These are phyloP conservation scores for Solanum peruvianum DNA, from an alignment of 257 asterid genomes.

Conservation along the genomic window DNA sequence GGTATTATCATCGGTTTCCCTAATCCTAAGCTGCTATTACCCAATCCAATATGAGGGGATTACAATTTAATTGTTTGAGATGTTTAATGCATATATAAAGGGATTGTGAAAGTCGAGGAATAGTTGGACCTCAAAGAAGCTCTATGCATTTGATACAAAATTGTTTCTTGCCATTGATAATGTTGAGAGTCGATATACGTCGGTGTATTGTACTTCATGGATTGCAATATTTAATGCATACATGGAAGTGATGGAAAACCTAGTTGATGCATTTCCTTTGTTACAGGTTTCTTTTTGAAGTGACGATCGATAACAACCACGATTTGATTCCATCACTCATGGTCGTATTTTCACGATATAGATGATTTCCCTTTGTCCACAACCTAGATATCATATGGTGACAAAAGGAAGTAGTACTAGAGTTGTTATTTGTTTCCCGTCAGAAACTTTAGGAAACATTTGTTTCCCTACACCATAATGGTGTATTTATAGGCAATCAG, in stretches of 20 bases:
- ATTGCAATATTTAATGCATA: neutral
- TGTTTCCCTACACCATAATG: neutral
- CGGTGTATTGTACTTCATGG: neutral
- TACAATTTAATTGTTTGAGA: neutral
- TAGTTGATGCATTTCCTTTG: neutral
- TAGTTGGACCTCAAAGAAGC: neutral
- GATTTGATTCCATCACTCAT: neutral
- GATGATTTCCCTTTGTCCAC: neutral
- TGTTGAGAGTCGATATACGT: neutral
- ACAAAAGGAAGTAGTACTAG: neutral
- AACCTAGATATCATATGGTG: neutral
- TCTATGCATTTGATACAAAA: neutral
- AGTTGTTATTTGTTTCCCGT: neutral
- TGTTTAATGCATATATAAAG: neutral
- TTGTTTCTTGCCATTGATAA: neutral
- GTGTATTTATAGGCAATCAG: neutral
- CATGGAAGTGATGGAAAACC: neutral
- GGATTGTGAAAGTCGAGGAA: neutral
- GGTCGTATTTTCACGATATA: neutral
- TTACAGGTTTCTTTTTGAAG: neutral
- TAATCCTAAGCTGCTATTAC: neutral
- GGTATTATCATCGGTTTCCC: constrained; percentile 27
- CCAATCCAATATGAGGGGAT: neutral
- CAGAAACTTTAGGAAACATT: neutral
- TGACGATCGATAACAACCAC: neutral